Base-by-base conservation (phyloP, 139 green algal species). In the Yamagishiella unicocca region DNA sequence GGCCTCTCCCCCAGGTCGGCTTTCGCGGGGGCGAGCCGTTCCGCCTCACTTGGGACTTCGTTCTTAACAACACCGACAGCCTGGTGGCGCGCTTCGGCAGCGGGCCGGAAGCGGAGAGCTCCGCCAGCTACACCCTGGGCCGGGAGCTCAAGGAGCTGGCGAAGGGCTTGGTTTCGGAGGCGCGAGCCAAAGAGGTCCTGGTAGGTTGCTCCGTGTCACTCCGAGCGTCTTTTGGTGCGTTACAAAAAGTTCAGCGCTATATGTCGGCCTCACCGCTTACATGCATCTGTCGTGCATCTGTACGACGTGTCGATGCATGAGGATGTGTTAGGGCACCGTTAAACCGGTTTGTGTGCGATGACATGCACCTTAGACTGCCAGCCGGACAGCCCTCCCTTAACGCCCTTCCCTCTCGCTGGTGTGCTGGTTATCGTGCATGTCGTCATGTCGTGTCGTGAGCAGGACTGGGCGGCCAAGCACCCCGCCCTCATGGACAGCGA, bases 11-110 rank as follows among this genome's bases (percentile, higher is more conserved):
- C n/a, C 58, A 85, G 79, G 79, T 85, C 2, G 89, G 70, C 50
- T 31, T 25, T 38, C 84, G 82, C 21, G 84, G 89, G 24, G 89
- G 89, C 31, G 21, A 74, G 25, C 62, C 84, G 12, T 79, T 83
- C 53, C 66, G 74, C 77, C 31, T 82, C 35, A 90, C 89, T 10
- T 92, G 89, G 89, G 33, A 90, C 43, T 92, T 92, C 64, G 55
- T 92, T 4, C 40, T 89, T 1, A 38, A 50, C n/a, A 45, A 70
- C 29, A 53, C 73, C 1, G 70, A 73, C n/a, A 42, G 82, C 27
- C 83, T 92, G 37, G 8, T 89, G 53, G 17, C 22, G 8, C 84
- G 84, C 38, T 92, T 87, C 55, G 80, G 66, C 74, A 33, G 10
- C 45, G 74, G 74, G 1, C 45, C 74, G 1, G 74, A 66, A n/a